Evolutionary conservation across 192 early-diverging fungal genomes (phyloP).

Genomic region (Backusella sp.): DNA sequence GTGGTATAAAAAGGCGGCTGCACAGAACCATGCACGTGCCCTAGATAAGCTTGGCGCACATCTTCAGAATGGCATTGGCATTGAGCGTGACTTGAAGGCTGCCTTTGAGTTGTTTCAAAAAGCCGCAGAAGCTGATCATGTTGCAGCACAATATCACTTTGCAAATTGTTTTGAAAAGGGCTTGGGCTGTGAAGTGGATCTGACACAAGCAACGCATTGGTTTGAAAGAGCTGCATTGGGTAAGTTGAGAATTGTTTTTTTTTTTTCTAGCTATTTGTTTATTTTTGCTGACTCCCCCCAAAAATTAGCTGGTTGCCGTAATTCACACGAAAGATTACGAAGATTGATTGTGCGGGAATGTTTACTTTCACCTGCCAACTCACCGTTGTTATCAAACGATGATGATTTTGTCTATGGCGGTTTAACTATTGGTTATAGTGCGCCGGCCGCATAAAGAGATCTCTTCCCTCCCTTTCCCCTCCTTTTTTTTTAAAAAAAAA

Average conservation of each 20-base stretch:
- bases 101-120: constrained; percentile 57
- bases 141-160: constrained; percentile 65
- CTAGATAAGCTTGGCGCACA: constrained; percentile 53
- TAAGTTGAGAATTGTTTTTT: constrained; percentile 13
- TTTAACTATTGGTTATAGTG: constrained; percentile 37
- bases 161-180: constrained; percentile 75
- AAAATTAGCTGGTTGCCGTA: constrained; percentile 44
- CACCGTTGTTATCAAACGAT: not conserved
- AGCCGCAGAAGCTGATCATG: constrained; percentile 47
- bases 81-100: constrained; percentile 41
- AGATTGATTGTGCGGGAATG: constrained; percentile 42
- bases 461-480: not conserved
- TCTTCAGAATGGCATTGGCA: constrained; percentile 50
- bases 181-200: constrained; percentile 50
- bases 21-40: constrained; percentile 56
- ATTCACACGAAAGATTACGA: constrained; percentile 49
- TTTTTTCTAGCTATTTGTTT: constrained; percentile 3
- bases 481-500: not conserved
- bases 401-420: constrained; percentile 16
- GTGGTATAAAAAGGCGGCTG: constrained; percentile 57
- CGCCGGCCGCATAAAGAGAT: constrained; percentile 46
- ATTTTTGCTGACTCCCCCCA: not conserved
- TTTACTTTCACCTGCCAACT: constrained; percentile 11
- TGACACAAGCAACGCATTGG: constrained; percentile 41
- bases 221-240: constrained; percentile 35